Evolutionary conservation across 1,139 yeast genomes (phyloP).

Genomic region (Lodderomyces jiufengensis): DNA sequence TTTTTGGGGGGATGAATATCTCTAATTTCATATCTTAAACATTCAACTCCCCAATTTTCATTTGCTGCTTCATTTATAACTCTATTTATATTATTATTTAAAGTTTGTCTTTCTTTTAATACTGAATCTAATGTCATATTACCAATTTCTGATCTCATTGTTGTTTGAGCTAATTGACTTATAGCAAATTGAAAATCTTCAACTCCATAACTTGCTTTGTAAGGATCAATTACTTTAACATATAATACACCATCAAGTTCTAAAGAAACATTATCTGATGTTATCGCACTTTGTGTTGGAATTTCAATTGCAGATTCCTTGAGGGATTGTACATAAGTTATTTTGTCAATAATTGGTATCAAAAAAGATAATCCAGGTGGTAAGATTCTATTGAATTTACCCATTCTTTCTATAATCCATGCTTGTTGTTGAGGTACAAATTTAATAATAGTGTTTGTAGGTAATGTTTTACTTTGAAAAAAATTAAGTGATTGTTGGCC

Average conservation of each 20-base stretch:
- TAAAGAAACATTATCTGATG: constrained; percentile 80
- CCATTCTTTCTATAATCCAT: constrained; percentile 91
- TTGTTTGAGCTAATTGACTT: constrained; percentile 82
- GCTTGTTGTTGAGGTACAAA: constrained; percentile 92
- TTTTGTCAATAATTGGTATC: constrained; percentile 68
- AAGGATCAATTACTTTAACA: constrained; percentile 74
- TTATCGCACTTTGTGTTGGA: constrained; percentile 81
- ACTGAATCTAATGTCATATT: constrained; percentile 76
- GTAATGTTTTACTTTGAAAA: constrained; percentile 65
- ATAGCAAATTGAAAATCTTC: constrained; percentile 87
- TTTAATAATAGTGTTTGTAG: constrained; percentile 68
- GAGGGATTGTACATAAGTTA: constrained; percentile 75
- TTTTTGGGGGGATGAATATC: constrained; percentile 86
- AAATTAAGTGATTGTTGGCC: constrained; percentile 39
- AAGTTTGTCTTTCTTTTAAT: constrained; percentile 66
- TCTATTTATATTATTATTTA: constrained; percentile 70
- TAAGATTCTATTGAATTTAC: constrained; percentile 70
- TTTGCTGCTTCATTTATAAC: constrained; percentile 81
- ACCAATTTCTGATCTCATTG: constrained; percentile 88
- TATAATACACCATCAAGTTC: constrained; percentile 84
- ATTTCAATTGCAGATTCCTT: constrained; percentile 83
- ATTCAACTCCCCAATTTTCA: constrained; percentile 79
- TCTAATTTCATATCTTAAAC: constrained; percentile 81
- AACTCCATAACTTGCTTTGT: constrained; percentile 83
- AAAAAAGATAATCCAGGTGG: constrained; percentile 77